Conservation (phyloP, 1,284 basidiomycete species). For the Ceratorhiza oryzae-sativae region DNA sequence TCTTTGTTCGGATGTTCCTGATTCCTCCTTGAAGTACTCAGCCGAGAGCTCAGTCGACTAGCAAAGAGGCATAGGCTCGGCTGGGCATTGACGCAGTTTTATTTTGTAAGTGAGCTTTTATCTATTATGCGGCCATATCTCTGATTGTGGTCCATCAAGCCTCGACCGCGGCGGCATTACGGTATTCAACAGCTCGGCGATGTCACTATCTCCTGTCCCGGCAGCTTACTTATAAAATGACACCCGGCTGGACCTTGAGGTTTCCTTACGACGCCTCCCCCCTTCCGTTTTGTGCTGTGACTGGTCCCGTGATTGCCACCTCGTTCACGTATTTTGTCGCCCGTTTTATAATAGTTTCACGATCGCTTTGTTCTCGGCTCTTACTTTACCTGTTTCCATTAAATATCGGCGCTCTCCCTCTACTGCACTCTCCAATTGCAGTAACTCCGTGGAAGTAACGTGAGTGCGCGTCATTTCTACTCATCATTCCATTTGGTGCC, state of each 20-base stretch:
- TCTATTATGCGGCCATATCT: slow-evolving; percentile 18
- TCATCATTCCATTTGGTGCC: slow-evolving; percentile 1
- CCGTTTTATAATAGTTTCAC: slow-evolving; percentile 18
- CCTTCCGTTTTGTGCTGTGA: slow-evolving; percentile 2
- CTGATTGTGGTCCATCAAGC: neutral
- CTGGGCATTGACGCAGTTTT: slow-evolving; percentile 6
- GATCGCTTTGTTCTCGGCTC: slow-evolving; percentile 23
- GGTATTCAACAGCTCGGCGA: slow-evolving; percentile 7
- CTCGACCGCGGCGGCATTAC: slow-evolving; percentile 26
- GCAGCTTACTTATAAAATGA: neutral
- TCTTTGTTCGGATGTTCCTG: neutral
- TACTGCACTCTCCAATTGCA: neutral
- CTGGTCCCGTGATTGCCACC: slow-evolving; percentile 7
- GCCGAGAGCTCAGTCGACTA: slow-evolving; percentile 30
- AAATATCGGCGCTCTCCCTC: slow-evolving; percentile 2
- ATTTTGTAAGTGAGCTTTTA: slow-evolving; percentile 3
- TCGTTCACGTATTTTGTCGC: slow-evolving; percentile 11
- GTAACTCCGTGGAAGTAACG: neutral
- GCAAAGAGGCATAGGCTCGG: neutral
- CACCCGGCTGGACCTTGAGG: neutral
- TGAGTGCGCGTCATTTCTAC: slow-evolving; percentile 1
- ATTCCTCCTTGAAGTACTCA: slow-evolving; percentile 6
- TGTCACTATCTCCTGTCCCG: neutral
- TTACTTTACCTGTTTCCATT: slow-evolving; percentile 14
- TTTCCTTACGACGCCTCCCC: slow-evolving; percentile 16